These are phyloP conservation scores for Colletotrichum viniferum DNA, from an alignment of 2,329 filamentous ascomycete genomes.

Conservation along the genomic window DNA sequence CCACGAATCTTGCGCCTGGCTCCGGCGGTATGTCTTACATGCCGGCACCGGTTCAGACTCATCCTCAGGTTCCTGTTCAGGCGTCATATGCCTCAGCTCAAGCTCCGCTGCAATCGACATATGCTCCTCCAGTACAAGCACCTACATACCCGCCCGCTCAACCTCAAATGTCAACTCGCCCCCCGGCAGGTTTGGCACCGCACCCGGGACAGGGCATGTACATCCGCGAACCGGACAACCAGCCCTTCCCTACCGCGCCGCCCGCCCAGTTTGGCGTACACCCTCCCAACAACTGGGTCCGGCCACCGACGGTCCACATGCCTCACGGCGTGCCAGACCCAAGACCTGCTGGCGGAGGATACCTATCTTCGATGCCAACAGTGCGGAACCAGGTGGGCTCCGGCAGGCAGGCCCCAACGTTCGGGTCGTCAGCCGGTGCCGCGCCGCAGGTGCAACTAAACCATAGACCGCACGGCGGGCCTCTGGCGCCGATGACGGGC, in stretches of 20 bases:
- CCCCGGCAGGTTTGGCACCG: not conserved
- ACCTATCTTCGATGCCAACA: not conserved
- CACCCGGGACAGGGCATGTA: not conserved
- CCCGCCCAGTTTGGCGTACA: not conserved
- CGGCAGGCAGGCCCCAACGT: not conserved
- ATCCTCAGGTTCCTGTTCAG: not conserved
- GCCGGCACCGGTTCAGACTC: not conserved
- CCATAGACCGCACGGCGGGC: not conserved
- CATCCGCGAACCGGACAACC: not conserved
- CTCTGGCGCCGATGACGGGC: not conserved
- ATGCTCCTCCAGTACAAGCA: not conserved
- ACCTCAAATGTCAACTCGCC: not conserved
- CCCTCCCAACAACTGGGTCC: not conserved
- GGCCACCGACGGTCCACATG: not conserved
- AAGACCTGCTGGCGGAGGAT: not conserved
- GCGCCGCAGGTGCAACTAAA: not conserved
- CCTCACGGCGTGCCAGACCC: not conserved
- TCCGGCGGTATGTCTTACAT: not conserved
- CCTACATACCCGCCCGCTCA: not conserved
- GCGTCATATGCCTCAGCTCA: not conserved
- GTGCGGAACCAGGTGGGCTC: not conserved
- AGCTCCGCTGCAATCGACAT: not conserved
- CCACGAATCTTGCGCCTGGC: not conserved
- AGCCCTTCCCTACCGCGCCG: not conserved
- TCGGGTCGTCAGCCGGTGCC: not conserved